Evolutionary conservation across 2,329 filamentous ascomycete genomes (phyloP).

Genomic region (Stachybotrys echinatus): DNA sequence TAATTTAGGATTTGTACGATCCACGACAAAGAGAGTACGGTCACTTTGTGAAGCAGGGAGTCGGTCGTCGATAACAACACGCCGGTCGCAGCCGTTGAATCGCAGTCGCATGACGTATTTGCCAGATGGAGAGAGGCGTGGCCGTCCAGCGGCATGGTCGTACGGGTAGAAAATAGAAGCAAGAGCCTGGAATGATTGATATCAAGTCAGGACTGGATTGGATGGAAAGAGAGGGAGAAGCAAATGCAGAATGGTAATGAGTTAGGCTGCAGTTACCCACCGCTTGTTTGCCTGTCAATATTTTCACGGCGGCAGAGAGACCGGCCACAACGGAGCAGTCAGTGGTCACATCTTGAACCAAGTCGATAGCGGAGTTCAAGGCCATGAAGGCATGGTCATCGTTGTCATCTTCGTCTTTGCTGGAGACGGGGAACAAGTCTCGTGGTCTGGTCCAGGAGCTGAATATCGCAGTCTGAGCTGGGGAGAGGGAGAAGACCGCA

Average conservation of each 20-base stretch:
- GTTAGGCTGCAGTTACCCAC: slow-evolving; percentile 36
- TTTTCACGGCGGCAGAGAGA: slow-evolving; percentile 73
- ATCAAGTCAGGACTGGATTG: not conserved
- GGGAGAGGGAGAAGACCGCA: slow-evolving; percentile 65
- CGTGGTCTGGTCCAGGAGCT: slow-evolving; percentile 74
- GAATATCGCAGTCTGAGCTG: slow-evolving; percentile 70
- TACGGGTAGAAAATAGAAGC: slow-evolving; percentile 72
- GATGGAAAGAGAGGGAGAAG: not conserved
- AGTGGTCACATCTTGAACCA: slow-evolving; percentile 92
- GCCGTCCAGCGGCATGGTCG: slow-evolving; percentile 50
- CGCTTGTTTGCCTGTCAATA: slow-evolving; percentile 62
- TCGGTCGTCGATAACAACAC: slow-evolving; percentile 83
- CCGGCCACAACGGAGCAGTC: slow-evolving; percentile 98
- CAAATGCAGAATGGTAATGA: not conserved
- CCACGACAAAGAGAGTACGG: slow-evolving; percentile 79
- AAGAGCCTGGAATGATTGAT: slow-evolving; percentile 52
- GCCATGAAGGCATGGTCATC: slow-evolving; percentile 47
- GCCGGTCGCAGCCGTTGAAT: slow-evolving; percentile 90
- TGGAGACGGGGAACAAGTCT: slow-evolving; percentile 48
- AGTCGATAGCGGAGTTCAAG: slow-evolving; percentile 58
- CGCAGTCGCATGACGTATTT: slow-evolving; percentile 91
- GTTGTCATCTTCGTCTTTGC: slow-evolving; percentile 8
- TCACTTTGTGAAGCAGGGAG: slow-evolving; percentile 72
- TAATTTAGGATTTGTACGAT: slow-evolving; percentile 73
- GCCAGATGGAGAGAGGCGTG: slow-evolving; percentile 67